Evolutionary conservation across 1,284 basidiomycete genomes (phyloP).

Genomic region (Bjerkandera adusta): DNA sequence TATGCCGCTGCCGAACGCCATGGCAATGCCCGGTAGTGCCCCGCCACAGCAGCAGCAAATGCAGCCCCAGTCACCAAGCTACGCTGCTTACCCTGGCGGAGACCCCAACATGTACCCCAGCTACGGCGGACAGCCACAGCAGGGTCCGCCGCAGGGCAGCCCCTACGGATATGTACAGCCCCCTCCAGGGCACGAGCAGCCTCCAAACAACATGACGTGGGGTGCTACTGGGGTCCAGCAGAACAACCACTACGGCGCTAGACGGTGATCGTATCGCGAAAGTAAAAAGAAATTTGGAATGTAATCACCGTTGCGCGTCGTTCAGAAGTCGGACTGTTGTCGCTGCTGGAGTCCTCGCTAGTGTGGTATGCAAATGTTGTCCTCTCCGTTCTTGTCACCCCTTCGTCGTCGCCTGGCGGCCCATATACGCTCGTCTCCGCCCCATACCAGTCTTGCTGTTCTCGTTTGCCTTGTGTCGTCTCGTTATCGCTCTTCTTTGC

Average conservation of each 20-base stretch:
- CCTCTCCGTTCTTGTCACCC: not conserved
- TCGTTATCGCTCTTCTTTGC: not conserved
- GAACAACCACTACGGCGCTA: slow-evolving; percentile 23
- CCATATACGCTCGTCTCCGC: not conserved
- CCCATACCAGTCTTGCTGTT: slow-evolving; percentile 1
- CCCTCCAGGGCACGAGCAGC: slow-evolving; percentile 13
- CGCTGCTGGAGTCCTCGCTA: too few relatives aligned
- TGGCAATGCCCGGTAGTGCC: slow-evolving; percentile 20
- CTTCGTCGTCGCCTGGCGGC: not conserved
- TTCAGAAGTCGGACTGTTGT: too few relatives aligned
- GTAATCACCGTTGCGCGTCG: not conserved
- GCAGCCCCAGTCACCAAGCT: slow-evolving; percentile 31
- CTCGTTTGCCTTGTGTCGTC: not conserved
- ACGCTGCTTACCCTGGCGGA: slow-evolving; percentile 25
- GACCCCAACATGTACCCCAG: slow-evolving; percentile 23
- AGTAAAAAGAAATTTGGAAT: not conserved
- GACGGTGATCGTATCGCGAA: not conserved
- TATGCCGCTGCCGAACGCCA: slow-evolving; percentile 18
- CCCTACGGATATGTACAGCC: slow-evolving; percentile 23
- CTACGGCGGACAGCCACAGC: slow-evolving; percentile 27
- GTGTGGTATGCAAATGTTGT: not conserved
- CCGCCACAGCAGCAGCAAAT: slow-evolving; percentile 25
- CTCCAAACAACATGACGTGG: slow-evolving; percentile 23
- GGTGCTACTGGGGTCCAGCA: slow-evolving; percentile 26
- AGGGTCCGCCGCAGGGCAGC: slow-evolving; percentile 18